A percentile compares a stretch with the other conserved stretches of the same genome.
These are phyloP conservation scores for Mucor saturninus DNA, from an alignment of 371 early-diverging fungal genomes.

Conservation along the genomic window DNA sequence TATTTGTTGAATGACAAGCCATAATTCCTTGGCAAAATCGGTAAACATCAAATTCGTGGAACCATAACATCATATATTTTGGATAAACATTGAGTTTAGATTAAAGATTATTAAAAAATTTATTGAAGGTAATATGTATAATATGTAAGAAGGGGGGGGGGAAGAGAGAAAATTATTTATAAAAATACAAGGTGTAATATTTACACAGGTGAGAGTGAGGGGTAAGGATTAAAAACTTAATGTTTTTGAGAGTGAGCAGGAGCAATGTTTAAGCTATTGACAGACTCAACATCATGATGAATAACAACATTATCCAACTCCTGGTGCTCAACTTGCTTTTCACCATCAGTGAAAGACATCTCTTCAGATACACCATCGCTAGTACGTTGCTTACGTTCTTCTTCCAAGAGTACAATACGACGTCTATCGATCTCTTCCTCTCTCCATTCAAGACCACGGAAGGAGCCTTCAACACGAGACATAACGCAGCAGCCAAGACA, in stretches of 20 bases:
- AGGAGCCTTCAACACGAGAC: slow-evolving; percentile 75
- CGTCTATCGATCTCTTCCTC: slow-evolving; percentile 47
- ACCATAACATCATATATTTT: too few relatives aligned
- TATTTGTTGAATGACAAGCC: too few relatives aligned
- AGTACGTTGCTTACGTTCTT: slow-evolving; percentile 4
- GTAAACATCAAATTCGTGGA: too few relatives aligned
- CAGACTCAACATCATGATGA: slow-evolving; percentile 10
- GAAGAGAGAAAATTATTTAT: too few relatives aligned
- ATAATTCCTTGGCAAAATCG: too few relatives aligned
- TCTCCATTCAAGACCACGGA: slow-evolving; percentile 61
- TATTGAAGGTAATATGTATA: too few relatives aligned
- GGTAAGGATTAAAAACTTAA: not conserved
- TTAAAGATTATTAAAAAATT: too few relatives aligned
- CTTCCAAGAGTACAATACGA: slow-evolving; percentile 6
- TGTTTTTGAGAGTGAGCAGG: slow-evolving; percentile 3
- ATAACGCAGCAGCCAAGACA: slow-evolving; percentile 77
- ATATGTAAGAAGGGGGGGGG: too few relatives aligned
- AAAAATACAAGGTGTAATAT: not conserved
- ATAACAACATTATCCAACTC: slow-evolving; percentile 9
- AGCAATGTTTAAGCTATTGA: slow-evolving; percentile 10
- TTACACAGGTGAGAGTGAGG: not conserved
- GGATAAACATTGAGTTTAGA: too few relatives aligned
- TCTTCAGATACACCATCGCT: slow-evolving; percentile 15
- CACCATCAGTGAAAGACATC: slow-evolving; percentile 8
- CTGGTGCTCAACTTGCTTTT: slow-evolving; percentile 7